A percentile compares a stretch with the other conserved stretches of the same genome.
Conservation (phyloP, 2,329 filamentous ascomycete species). For the Drechslerella dactyloides region DNA sequence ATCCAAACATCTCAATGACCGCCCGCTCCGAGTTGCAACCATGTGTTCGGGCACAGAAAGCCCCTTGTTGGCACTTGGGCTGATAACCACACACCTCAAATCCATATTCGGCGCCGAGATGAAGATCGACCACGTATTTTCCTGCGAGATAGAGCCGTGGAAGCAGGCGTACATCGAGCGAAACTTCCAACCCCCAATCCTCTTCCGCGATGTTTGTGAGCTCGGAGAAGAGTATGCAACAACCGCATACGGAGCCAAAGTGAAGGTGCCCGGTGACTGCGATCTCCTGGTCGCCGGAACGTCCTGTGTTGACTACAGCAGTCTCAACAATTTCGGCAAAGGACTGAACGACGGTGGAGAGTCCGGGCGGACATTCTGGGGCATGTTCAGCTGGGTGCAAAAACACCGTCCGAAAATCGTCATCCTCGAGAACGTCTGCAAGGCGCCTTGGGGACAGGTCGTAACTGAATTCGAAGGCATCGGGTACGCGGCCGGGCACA, state of each 20-base stretch:
- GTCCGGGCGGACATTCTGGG: slow-evolving; percentile 70
- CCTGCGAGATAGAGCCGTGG: slow-evolving; percentile 68
- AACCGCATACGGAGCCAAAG: slow-evolving; percentile 70
- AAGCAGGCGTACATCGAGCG: slow-evolving; percentile 71
- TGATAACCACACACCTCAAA: slow-evolving; percentile 63
- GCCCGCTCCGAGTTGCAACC: slow-evolving; percentile 67
- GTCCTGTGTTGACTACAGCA: slow-evolving; percentile 77
- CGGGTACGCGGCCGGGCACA: slow-evolving; percentile 65
- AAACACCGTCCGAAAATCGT: slow-evolving; percentile 68
- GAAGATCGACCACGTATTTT: slow-evolving; percentile 66
- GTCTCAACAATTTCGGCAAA: slow-evolving; percentile 67
- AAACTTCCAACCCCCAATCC: slow-evolving; percentile 63
- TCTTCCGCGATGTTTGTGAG: slow-evolving; percentile 69
- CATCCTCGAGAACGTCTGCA: slow-evolving; percentile 73
- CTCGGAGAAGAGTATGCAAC: slow-evolving; percentile 63
- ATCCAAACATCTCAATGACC: slow-evolving; percentile 56
- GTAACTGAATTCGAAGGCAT: slow-evolving; percentile 61
- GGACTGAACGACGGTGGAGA: slow-evolving; percentile 66
- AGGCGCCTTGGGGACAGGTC: slow-evolving; percentile 67
- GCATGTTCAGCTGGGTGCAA: slow-evolving; percentile 66
- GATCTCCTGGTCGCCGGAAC: slow-evolving; percentile 76
- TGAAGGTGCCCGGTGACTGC: slow-evolving; percentile 64
- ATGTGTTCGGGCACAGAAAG: slow-evolving; percentile 81
- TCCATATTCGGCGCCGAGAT: slow-evolving; percentile 57
- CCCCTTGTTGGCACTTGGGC: slow-evolving; percentile 70